Evolutionary conservation across 2,329 filamentous ascomycete species (phyloP), one percentile per base, ranked within the genome.

Genomic region (Fusarium tuaranense): DNA sequence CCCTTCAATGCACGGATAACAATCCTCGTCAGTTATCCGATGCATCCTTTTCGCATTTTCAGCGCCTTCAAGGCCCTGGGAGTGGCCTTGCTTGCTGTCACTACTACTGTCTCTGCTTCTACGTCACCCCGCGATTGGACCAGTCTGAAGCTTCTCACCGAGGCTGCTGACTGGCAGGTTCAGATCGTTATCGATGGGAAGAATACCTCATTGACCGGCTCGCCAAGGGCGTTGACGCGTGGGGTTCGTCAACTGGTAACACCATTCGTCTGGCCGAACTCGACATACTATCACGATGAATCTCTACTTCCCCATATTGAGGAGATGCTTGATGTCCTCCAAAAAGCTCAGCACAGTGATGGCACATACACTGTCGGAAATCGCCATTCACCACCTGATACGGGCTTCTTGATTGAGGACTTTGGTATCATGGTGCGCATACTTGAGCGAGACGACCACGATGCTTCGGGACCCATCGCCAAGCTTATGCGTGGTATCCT

Each of bases 211-310:
- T 55, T 55, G 51, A 55, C 51, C n/a, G 51, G 51, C 51, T 55
- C 51, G 9, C 51, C 27, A 55, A 55, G 51, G 51, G 22, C 51
- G 27, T 55, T 55, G 27, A 32, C 51, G 22, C 51, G 51, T 34
- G 51, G 51, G 27, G 51, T 55, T 32, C 51, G 51, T 55, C 51
- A 55, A n/a, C 51, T 55, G 8, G 51, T 55, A 14, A 55, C 51
- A 34, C 51, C 27, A 55, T 55, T 55, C 27, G 51, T 55, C 51
- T 55, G 51, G 51, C 51, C 51, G 51, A 55, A 55, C 27, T 55
- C 51, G 51, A 55, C 51, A n/a, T 55, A 55, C 27, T 55, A 55
- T 32, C 51, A 55, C 51, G 51, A 55, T 55, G 51, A 55, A 55
- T 27, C 22, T 27, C 32, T 55, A n/a, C 51, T 55, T 27, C 27